Evolutionary conservation across 202 grass and related monocot species (phyloP).

Genomic region (Brachypodium distachyon): DNA sequence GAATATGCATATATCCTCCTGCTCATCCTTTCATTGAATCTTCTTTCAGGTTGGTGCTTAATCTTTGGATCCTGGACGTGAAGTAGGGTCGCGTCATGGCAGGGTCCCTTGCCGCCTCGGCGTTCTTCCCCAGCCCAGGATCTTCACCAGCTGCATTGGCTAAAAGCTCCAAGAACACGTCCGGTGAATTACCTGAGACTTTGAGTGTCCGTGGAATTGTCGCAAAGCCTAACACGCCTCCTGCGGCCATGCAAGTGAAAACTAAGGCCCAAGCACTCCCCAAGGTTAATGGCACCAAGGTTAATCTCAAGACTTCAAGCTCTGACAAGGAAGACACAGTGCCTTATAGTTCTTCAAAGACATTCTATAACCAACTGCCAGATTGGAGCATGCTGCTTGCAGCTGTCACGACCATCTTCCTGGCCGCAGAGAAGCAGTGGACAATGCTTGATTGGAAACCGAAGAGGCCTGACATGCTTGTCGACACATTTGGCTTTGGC

Average conservation of each 20-base stretch:
- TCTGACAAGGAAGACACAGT: slow-evolving; percentile 25
- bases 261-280: slow-evolving; percentile 63
- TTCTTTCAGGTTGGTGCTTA: slow-evolving; percentile 19
- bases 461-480: slow-evolving; percentile 80
- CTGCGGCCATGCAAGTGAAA: slow-evolving; percentile 57
- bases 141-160: slow-evolving; percentile 15
- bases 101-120: slow-evolving; percentile 38
- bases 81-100: slow-evolving; percentile 36
- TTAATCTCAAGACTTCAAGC: slow-evolving; percentile 40
- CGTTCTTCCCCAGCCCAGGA: slow-evolving; percentile 48
- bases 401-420: slow-evolving; percentile 81
- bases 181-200: slow-evolving; percentile 48
- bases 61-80: slow-evolving; percentile 1
- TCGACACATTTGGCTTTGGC: slow-evolving; percentile 79
- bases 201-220: slow-evolving; percentile 66
- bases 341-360: slow-evolving; percentile 46
- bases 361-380: slow-evolving; percentile 87
- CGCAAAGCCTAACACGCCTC: slow-evolving; percentile 43
- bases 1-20: background rate
- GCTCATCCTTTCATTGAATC: background rate
- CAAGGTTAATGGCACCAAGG: slow-evolving; percentile 68
- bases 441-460: slow-evolving; percentile 92
- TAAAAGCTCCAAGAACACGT: slow-evolving; percentile 38
- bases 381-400: slow-evolving; percentile 98
- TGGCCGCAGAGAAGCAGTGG: slow-evolving; percentile 96